Base-by-base conservation (phyloP, 306 rosid genomes). In the Pyrus communis region DNA sequence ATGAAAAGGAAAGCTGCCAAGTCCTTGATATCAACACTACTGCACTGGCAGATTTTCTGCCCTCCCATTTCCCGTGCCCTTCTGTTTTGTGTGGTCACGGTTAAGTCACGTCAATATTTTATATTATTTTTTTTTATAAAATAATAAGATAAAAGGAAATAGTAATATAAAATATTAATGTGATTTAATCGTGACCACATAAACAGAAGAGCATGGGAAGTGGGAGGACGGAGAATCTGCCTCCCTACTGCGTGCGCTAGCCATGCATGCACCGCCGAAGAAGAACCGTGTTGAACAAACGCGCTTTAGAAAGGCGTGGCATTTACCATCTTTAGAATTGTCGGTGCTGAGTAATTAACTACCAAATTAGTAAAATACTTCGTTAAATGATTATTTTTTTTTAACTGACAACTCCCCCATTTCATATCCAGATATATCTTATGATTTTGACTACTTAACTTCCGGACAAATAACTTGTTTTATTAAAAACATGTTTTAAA, bases 131-230 rank as follows among this genome's bases (percentile, higher is more conserved):
- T 25, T 25, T 25, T 25, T 25, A 25, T 25, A 25, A 0, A 25
- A 25, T 25, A 25, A 25, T 25, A 25, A 25, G 2, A 25, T 1
- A 25, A 25, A 25, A 25, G 0, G 0, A 25, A 25, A 25, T 1
- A 25, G 27, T 25, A 25, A 25, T 25, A 25, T 25, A 25, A 25
- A 25, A 25, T 25, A 0, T 25, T 25, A 1, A 25, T 0, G 0
- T 25, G 0, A 1, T 25, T 25, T 25, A 25, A 25, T 0, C 27
- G 2, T 25, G 0, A 25, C 27, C 2, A 25, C 27, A 25, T 0
- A 25, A 25, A 25, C 0, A 25, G 0, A 1, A 25, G 0, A 0
- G 2, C 27, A 25, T 1, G 0, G 1, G 1, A 25, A 25, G 0
- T 25, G 27, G 1, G 27, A 25, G 27, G 27, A 0, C 27, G 0